Percentiles rank a stretch among this genome's conserved stretches.
These are phyloP conservation scores for Entomortierella beljakovae DNA, from an alignment of 192 early-diverging fungal genomes.

Conservation along the genomic window DNA sequence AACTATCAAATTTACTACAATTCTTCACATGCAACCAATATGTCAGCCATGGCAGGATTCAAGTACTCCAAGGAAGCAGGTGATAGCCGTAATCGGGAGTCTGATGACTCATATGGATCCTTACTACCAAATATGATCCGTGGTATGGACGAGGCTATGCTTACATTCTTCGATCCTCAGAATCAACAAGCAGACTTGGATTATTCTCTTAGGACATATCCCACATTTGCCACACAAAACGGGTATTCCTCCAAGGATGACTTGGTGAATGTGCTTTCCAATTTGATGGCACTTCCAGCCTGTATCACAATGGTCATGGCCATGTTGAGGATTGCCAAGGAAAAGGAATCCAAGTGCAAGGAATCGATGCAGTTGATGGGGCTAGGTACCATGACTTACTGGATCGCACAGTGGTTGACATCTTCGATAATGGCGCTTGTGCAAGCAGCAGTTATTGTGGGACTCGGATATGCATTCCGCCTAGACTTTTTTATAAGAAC, in stretches of 20 bases:
- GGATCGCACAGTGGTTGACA: slow-evolving; percentile 70
- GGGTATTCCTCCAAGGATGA: slow-evolving; percentile 59
- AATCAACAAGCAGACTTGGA: slow-evolving; percentile 42
- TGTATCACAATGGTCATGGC: slow-evolving; percentile 65
- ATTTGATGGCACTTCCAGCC: slow-evolving; percentile 62
- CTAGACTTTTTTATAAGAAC: slow-evolving; percentile 72
- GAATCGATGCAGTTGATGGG: slow-evolving; percentile 85
- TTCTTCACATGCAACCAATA: slow-evolving; percentile 65
- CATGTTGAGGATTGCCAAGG: slow-evolving; percentile 72
- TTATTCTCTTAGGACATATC: slow-evolving; percentile 61
- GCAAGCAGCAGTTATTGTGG: slow-evolving; percentile 64
- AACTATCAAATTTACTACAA: slow-evolving; percentile 84
- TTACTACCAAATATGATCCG: slow-evolving; percentile 43
- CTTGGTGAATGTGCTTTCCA: slow-evolving; percentile 61
- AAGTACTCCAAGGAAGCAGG: slow-evolving; percentile 38
- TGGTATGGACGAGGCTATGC: slow-evolving; percentile 32
- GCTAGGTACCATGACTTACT: slow-evolving; percentile 67
- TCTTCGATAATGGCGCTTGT: slow-evolving; percentile 66
- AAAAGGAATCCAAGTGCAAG: slow-evolving; percentile 78
- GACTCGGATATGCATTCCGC: slow-evolving; percentile 68
- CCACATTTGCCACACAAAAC: slow-evolving; percentile 69
- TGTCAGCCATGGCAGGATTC: slow-evolving; percentile 63
- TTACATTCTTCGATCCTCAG: slow-evolving; percentile 40
- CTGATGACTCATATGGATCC: slow-evolving; percentile 28
- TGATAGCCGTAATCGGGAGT: neutral